Evolutionary conservation across 1,284 basidiomycete genomes (phyloP), one percentile per base, ranked within the genome.

Genomic region (Pulchroboletus neoregius): DNA sequence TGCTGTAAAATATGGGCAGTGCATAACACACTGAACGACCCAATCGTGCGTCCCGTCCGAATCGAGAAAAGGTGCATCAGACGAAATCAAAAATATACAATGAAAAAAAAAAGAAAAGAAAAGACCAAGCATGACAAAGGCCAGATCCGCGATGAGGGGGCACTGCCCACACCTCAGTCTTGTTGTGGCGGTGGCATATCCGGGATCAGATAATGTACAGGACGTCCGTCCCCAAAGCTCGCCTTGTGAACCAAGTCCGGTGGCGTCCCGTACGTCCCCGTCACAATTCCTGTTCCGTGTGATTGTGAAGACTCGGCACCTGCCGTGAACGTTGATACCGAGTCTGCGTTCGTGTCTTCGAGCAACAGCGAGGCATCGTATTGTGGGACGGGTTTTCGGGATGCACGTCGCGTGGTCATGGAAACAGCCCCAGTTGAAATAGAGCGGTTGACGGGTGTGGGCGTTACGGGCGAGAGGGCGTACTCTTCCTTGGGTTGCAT

Each of bases 321-420:
- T 9, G 20, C 54, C n/a, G 62, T 58, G 11, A 49, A 23, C 6
- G 47, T 53, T 11, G 62, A 63, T 20, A 45, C 49, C 15, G 58
- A 52, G 35, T 62, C 64, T 31, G 39, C 23, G 13, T 41, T 51
- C 23, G 40, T 32, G 37, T 53, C 51, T 45, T 66, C 62, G 20
- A 39, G 26, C 26, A 60, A 39, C 41, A 58, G 49, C 27, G 60
- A 60, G 18, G 65, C 55, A 50, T 69, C 62, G 51, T 78, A 74
- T 20, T 65, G 60, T 13, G 74, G 74, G 15, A 74, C 73, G 2
- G 74, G 73, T 59, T 75, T 75, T 39, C 71, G 63, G 18, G 71
- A 61, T 40, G 63, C 59, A 22, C 67, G 69, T 5, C 60, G 66
- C 42, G 44, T 32, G 12, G 26, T 28, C 30, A 37, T 28, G 22